Conservation (phyloP, 179 eudicot genomes). For the Nepenthes alata region DNA sequence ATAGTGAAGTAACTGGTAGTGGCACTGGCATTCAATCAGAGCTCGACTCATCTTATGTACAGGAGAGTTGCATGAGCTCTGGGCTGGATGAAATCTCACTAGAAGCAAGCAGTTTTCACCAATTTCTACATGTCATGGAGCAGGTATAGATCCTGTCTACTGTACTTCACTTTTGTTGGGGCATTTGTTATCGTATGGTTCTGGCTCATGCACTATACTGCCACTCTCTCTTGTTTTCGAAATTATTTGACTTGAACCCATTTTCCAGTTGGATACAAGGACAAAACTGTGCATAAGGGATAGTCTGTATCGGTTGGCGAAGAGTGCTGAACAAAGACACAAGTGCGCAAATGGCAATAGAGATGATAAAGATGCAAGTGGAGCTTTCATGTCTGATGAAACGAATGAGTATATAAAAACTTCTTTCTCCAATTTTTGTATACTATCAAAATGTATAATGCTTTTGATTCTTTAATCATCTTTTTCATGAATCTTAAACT, state of each 20-base stretch:
- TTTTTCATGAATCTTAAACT: background rate
- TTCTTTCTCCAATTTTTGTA: background rate
- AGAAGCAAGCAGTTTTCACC: conserved; percentile 77
- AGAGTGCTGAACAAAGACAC: conserved; percentile 85
- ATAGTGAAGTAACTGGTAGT: conserved; percentile 22
- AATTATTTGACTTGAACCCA: conserved; percentile 16
- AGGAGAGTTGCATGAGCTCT: conserved; percentile 50
- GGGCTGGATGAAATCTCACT: conserved; percentile 51
- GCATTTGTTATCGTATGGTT: background rate
- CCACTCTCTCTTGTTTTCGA: background rate
- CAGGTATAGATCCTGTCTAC: conserved; percentile 37
- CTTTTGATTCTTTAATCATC: background rate
- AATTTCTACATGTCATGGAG: conserved; percentile 75
- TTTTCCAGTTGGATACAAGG: conserved; percentile 68
- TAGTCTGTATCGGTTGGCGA: conserved; percentile 86
- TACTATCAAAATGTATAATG: background rate
- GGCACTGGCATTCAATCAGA: conserved; percentile 27
- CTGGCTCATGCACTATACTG: background rate
- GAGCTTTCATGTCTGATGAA: conserved; percentile 38
- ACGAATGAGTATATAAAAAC: conserved; percentile 41
- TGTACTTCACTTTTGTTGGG: background rate
- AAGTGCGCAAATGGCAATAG: conserved; percentile 27
- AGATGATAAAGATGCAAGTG: conserved; percentile 35
- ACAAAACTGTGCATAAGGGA: conserved; percentile 91
- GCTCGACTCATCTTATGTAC: conserved; percentile 35